phyloP scores from a whole-genome alignment of 192 early-diverging fungal species.

The Gaertneriomyces semiglobifer region DNA sequence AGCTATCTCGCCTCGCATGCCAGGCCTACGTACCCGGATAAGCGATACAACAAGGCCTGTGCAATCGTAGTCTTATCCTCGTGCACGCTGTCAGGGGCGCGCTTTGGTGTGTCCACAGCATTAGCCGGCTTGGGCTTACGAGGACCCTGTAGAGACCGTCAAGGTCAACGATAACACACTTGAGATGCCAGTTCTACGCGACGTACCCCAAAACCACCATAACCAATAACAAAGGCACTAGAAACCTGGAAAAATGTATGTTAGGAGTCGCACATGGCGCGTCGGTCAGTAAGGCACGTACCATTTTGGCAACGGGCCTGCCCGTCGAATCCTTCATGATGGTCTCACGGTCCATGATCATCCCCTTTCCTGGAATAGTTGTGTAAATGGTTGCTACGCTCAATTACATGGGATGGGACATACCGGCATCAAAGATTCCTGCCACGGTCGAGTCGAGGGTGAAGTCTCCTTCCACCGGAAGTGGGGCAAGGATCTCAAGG shows the following conservation, averaged over 20 bases:
- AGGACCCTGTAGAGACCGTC: conserved; percentile 45
- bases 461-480: conserved; percentile 62
- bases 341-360: conserved; percentile 65
- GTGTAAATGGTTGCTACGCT: conserved; percentile 15
- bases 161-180: not conserved
- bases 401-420: not conserved
- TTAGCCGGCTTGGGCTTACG: conserved; percentile 60
- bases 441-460: conserved; percentile 48
- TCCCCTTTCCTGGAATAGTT: conserved; percentile 47
- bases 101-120: conserved; percentile 43
- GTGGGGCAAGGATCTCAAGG: conserved; percentile 54
- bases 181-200: not conserved
- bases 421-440: conserved; percentile 72
- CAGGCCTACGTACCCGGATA: conserved; percentile 57
- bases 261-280: not conserved
- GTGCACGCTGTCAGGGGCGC: conserved; percentile 58
- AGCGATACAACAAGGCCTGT: conserved; percentile 68
- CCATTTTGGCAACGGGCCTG: conserved; percentile 38
- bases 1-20: not conserved
- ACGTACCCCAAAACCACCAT: conserved; percentile 63
- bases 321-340: conserved; percentile 45
- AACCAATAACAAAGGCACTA: conserved; percentile 64
- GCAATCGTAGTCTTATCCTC: conserved; percentile 42
- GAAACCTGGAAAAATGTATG: conserved; percentile 36
- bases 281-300: conserved; percentile 4